Base-by-base conservation (phyloP, 108 stramenopile species). In the Nitzschia palea region DNA sequence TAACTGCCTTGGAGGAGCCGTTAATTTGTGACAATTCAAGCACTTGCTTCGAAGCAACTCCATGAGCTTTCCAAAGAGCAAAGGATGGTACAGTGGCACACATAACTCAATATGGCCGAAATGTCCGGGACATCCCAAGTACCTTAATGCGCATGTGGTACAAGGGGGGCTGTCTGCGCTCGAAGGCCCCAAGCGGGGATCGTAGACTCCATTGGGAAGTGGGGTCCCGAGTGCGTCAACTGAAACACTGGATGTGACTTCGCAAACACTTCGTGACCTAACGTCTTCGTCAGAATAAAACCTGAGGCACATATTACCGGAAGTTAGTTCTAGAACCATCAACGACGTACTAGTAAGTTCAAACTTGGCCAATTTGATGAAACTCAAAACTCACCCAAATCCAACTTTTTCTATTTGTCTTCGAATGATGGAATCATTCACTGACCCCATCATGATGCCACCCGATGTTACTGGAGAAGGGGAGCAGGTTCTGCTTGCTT, bases 41-140 rank as follows among this genome's bases (percentile, higher is more conserved):
- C 99, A 99, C 62, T 98, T 98, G 66, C 76, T 64, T 43, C 90
- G 80, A 71, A 99, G 64, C 22, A 98, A 60, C 55, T 80, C 79
- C 53, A 91, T 52, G 57, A 99, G 31, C 14, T 72, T 68, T 2
- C 59, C 43, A 63, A 98, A 98, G 62, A 97, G 70, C 30, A 99
- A 71, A 0, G 98, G 98, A 68, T 98, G 90, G 59, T 97, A 98
- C 4, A 97, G 80, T 6, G 97, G 97, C 0, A 98, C 97, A 73
- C 93, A 92, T 33, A 99, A 79, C 68, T 98, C 97, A 34, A 99
- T 89, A 61, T 95, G 96, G 0, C 97, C 99, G 51, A 93, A 71
- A 74, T 99, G 99, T 10, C 99, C 99, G 2, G 98, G 96, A 62
- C 99, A 99, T 23, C 80, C 47, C 14, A 68, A 25, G 42, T 78